phyloP scores from a whole-genome alignment of 176 grass and related monocot genomes.

The Sorghum bicolor region Sorghum_bicolor_NCBIv3 NC_012878.2:3617501-3618000 shows the following conservation, averaged over 20 bases:
- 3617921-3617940: not conserved
- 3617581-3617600: slow-evolving; percentile 48
- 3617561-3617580: slow-evolving; percentile 60
- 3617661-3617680: slow-evolving; percentile 81
- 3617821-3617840: slow-evolving; percentile 78
- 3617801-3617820: slow-evolving; percentile 52
- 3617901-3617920: not conserved
- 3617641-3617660: slow-evolving; percentile 80
- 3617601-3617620: slow-evolving; percentile 53
- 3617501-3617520: slow-evolving; percentile 66
- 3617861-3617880: slow-evolving; percentile 28
- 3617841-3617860: slow-evolving; percentile 47
- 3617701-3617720: slow-evolving; percentile 66
- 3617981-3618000: too few relatives aligned
- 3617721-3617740: slow-evolving; percentile 37
- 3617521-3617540: slow-evolving; percentile 82
- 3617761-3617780: slow-evolving; percentile 71
- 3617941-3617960: not conserved
- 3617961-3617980: too few relatives aligned
- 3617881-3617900: not conserved
- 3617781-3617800: slow-evolving; percentile 65
- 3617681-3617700: slow-evolving; percentile 57
- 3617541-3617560: slow-evolving; percentile 82
- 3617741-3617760: slow-evolving; percentile 78
- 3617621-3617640: slow-evolving; percentile 86